Percentiles rank a stretch among this genome's conserved stretches.
Evolutionary conservation across 345 rosid genomes (phyloP).

Genomic region (Microcos paniculata): DNA sequence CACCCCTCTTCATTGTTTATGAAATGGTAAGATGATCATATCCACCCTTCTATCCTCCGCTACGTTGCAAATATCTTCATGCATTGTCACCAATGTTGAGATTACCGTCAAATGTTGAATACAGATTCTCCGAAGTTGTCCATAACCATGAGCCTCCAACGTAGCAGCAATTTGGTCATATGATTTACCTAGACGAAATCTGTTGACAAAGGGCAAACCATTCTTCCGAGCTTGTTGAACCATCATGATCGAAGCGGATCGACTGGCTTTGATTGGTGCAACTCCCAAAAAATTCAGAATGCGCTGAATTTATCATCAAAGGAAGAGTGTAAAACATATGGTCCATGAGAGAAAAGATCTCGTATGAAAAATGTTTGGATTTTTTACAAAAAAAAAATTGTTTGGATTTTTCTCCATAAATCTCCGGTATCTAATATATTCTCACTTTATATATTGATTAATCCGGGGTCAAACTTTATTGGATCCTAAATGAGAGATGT

Average conservation of each 20-base stretch:
- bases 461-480: no score
- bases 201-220: slow-evolving; percentile 30
- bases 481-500: no score
- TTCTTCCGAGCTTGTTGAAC: slow-evolving; percentile 37
- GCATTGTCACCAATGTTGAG: slow-evolving; percentile 35
- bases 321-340: no score
- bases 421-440: no score
- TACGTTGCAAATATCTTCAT: slow-evolving; percentile 41
- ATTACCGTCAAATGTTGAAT: slow-evolving; percentile 30
- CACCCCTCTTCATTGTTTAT: slow-evolving; percentile 24
- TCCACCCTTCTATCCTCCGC: slow-evolving; percentile 33
- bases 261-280: no score
- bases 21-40: slow-evolving; percentile 42
- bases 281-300: no score
- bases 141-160: slow-evolving; percentile 21
- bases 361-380: no score
- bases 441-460: no score
- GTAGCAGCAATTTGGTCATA: slow-evolving; percentile 16
- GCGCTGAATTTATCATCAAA: no score
- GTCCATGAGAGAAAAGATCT: no score
- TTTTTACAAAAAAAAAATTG: no score
- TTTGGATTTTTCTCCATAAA: no score
- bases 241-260: slow-evolving; percentile 38
- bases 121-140: slow-evolving; percentile 14
- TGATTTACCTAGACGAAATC: slow-evolving; percentile 8